Percentiles rank a stretch among this genome's conserved stretches.
Conservation (phyloP, 192 early-diverging fungal genomes). For the Lobosporangium transversale region DNA sequence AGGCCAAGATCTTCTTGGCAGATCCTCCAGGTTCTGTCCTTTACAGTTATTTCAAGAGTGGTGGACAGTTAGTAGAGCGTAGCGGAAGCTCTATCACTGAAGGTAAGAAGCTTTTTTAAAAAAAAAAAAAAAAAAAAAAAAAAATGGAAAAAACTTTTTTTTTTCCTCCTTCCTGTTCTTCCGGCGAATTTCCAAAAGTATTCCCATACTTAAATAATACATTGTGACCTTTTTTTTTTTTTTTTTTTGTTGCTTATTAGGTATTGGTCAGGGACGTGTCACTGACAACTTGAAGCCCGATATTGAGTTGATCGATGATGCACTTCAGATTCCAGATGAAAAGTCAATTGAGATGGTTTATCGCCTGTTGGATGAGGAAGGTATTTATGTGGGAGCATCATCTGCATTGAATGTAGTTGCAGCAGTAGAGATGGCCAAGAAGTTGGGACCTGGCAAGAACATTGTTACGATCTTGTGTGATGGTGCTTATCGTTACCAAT, state of each 20-base stretch:
- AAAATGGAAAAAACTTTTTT: too few species aligned
- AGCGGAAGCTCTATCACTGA: slow-evolving; percentile 91
- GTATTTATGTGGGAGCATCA: slow-evolving; percentile 91
- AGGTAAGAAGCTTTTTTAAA: slow-evolving; percentile 52
- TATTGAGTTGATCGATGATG: slow-evolving; percentile 82
- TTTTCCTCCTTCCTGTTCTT: too few species aligned
- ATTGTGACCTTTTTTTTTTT: neutral
- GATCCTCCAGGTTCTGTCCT: slow-evolving; percentile 97
- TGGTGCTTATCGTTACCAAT: slow-evolving; percentile 89
- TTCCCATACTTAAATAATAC: too few species aligned
- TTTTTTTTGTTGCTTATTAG: neutral
- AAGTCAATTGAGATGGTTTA: slow-evolving; percentile 89
- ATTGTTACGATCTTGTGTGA: slow-evolving; percentile 92
- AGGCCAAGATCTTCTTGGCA: slow-evolving; percentile 84
- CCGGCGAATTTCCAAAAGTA: too few species aligned
- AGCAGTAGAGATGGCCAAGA: slow-evolving; percentile 89
- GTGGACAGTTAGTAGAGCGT: slow-evolving; percentile 72
- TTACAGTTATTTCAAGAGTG: slow-evolving; percentile 80
- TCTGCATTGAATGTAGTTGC: slow-evolving; percentile 95
- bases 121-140: neutral
- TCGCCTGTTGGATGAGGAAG: slow-evolving; percentile 91
- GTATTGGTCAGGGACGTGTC: slow-evolving; percentile 93
- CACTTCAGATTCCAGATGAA: slow-evolving; percentile 82
- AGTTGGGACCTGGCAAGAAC: slow-evolving; percentile 78
- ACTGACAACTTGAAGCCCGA: slow-evolving; percentile 90